These are phyloP conservation scores for Moringa oleifera DNA, from an alignment of 345 rosid species.

Conservation along the genomic window DNA sequence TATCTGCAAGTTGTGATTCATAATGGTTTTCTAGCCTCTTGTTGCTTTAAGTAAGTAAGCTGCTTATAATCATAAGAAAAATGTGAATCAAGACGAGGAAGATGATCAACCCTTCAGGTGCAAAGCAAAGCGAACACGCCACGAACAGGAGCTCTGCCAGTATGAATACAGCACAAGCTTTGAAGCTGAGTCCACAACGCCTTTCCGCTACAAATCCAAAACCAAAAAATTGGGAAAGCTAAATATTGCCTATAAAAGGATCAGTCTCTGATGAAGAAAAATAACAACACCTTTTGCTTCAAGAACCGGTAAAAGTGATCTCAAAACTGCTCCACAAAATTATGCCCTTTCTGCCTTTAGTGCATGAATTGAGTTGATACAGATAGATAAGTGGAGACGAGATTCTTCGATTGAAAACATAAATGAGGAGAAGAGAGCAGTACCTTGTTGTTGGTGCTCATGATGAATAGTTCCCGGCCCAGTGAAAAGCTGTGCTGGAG, in stretches of 20 bases:
- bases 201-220: background rate
- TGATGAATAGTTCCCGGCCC: background rate
- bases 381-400: background rate
- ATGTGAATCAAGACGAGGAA: background rate
- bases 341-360: too few relatives aligned
- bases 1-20: too few relatives aligned
- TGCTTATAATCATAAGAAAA: too few relatives aligned
- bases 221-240: too few relatives aligned
- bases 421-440: background rate
- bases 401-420: background rate
- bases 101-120: constrained; percentile 29
- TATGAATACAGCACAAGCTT: constrained; percentile 32
- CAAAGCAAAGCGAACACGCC: constrained; percentile 53
- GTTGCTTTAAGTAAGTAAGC: too few relatives aligned
- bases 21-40: too few relatives aligned
- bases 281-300: background rate
- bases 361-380: too few relatives aligned
- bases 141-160: constrained; percentile 49
- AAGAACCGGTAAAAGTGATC: background rate
- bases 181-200: background rate
- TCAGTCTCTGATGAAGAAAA: background rate
- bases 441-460: background rate
- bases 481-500: background rate
- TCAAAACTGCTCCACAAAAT: background rate
- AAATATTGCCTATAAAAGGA: background rate